These are phyloP conservation scores for Dalbergia cochinchinensis DNA, from an alignment of 306 rosid genomes.

Conservation along the genomic window DNA sequence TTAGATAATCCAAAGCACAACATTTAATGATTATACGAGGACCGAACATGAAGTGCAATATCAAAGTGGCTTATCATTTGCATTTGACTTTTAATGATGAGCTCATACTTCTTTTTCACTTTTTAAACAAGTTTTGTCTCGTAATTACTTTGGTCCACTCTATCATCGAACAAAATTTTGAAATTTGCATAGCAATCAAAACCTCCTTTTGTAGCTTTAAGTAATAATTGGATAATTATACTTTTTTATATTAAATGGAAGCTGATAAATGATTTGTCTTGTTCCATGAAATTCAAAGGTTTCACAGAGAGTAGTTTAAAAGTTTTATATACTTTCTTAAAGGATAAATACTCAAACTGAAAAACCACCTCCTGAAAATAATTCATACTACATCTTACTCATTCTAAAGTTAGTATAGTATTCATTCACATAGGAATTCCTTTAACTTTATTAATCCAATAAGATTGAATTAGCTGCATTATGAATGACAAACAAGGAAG, in stretches of 20 bases:
- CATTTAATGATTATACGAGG: constrained; percentile 37
- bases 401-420: not conserved
- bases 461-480: not conserved
- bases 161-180: constrained; percentile 43
- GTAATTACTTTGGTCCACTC: constrained; percentile 38
- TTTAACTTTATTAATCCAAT: not conserved
- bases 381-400: not conserved
- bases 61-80: constrained; percentile 53
- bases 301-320: not conserved
- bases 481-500: no score
- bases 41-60: constrained; percentile 47
- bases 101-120: constrained; percentile 38
- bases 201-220: constrained; percentile 43
- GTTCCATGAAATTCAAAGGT: not conserved
- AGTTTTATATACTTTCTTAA: not conserved
- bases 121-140: constrained; percentile 45
- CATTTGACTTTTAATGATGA: constrained; percentile 54
- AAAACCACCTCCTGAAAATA: not conserved
- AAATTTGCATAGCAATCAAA: constrained; percentile 50
- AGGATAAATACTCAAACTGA: not conserved
- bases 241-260: constrained; percentile 32
- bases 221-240: constrained; percentile 31
- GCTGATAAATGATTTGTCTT: not conserved
- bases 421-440: not conserved
- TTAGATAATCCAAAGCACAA: constrained; percentile 40